Conservation (phyloP, 1,284 basidiomycete species). For the Flammula alnicola region DNA sequence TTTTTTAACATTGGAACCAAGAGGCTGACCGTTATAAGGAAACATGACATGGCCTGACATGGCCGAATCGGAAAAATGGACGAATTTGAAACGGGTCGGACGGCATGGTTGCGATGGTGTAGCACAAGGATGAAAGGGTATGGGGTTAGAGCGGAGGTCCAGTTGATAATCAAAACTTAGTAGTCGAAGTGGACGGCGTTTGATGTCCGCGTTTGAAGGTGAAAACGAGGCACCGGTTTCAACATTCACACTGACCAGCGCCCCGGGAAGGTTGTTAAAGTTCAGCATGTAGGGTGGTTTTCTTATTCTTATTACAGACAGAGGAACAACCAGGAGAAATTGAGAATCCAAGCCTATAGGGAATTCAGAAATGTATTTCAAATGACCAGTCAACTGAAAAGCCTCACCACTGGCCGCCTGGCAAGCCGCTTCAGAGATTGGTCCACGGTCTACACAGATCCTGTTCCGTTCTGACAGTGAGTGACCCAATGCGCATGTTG, state of each 20-base stretch:
- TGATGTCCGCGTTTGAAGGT: no score
- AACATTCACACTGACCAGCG: background rate
- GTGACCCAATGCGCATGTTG: no score
- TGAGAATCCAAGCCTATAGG: background rate
- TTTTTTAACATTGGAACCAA: background rate
- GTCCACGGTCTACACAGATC: no score
- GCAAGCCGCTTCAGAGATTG: no score
- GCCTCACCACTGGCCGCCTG: background rate
- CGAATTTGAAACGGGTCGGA: background rate
- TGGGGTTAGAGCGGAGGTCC: no score
- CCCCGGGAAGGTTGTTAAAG: background rate
- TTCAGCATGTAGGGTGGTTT: background rate
- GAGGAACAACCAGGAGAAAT: background rate
- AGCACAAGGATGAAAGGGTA: no score
- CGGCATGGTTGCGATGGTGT: background rate
- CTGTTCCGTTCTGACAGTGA: no score
- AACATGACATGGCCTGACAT: no score
- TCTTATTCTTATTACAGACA: background rate
- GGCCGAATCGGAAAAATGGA: background rate
- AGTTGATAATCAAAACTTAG: no score
- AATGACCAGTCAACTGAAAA: background rate
- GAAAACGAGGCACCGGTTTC: background rate
- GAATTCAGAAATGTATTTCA: background rate
- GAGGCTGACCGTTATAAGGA: conserved; percentile 1
- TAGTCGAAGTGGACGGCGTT: no score